These are phyloP conservation scores for Multifurca ochricompacta DNA, from an alignment of 768 basidiomycete genomes.

Conservation along the genomic window DNA sequence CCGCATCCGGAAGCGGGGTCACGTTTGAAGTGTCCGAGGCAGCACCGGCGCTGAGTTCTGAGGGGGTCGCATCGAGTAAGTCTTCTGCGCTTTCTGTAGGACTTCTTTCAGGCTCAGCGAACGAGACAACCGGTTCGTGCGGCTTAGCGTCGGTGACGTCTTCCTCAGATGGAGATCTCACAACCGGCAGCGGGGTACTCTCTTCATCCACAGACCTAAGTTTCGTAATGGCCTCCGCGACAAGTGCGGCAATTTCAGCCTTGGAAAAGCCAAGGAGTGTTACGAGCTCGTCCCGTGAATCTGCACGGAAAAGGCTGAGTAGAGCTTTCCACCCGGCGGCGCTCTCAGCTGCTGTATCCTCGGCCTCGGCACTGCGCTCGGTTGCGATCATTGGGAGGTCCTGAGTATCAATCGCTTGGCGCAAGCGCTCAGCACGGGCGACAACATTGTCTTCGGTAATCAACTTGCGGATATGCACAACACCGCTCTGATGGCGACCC, in stretches of 20 bases:
- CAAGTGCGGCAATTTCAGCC: constrained; percentile 67
- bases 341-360: constrained; percentile 28
- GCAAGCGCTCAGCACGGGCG: constrained; percentile 62
- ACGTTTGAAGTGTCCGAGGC: constrained; percentile 54
- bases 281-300: constrained; percentile 86
- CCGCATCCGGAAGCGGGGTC: constrained; percentile 53
- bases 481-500: constrained; percentile 75
- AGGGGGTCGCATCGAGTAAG: constrained; percentile 55
- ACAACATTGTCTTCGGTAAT: constrained; percentile 71
- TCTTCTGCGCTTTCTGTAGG: constrained; percentile 35
- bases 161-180: constrained; percentile 24
- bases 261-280: constrained; percentile 90
- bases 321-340: constrained; percentile 79
- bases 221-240: constrained; percentile 74
- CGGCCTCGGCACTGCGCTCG: constrained; percentile 27
- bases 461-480: constrained; percentile 72
- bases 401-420: constrained; percentile 50
- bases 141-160: constrained; percentile 37
- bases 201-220: constrained; percentile 44
- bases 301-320: constrained; percentile 78
- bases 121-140: constrained; percentile 76
- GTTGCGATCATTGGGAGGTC: constrained; percentile 63
- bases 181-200: constrained; percentile 21
- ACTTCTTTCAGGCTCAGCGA: constrained; percentile 64
- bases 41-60: constrained; percentile 61